Evolutionary conservation across 169 alveolate genomes (phyloP), one percentile per base, ranked within the genome.

Genomic region (Eimeria brunetti): DNA sequence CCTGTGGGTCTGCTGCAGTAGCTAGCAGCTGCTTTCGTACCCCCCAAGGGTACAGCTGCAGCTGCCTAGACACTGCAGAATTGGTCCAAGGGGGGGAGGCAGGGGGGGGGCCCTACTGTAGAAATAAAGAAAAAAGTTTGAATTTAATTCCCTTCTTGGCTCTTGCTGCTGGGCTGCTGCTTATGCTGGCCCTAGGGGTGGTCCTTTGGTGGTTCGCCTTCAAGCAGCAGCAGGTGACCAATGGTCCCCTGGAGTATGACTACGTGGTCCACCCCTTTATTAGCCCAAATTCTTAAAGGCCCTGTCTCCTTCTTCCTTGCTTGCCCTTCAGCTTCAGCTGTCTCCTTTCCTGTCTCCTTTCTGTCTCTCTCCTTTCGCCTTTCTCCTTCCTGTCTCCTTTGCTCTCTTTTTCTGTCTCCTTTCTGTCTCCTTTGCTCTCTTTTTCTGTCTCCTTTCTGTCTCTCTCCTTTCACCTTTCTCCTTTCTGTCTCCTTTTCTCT

Each of bases 201-300:
- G 84, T 20, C 44, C 27, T 73, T 33, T 73, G 84, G 84, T 73
- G 84, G 84, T 33, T 33, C 84, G 46, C 56, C 56, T 73, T 73
- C 53, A 73, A 30, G 24, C 20, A 14, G 27, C 27, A 53, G 24
- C 44, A n/a, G n/a, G n/a, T n/a, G n/a, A n/a, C n/a, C 53, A 30
- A 73, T 24, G 56, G 11, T 27, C 56, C 9, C 6, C 44, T 9
- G 53, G 84, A 73, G 24, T 73, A 38, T 53, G 84, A 73, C 53
- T 73, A 73, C 53, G 24, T 36, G 14, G 41, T 20, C 14, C 69
- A 58, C n/a, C n/a, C 69, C 69, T 58, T 58, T 20, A 20, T 20
- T 58, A 20, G 69, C 69, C n/a, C n/a, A n/a, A n/a, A n/a, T n/a
- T n/a, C n/a, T n/a, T n/a, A n/a, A n/a, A n/a, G n/a, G n/a, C n/a